Evolutionary conservation across 805 yeast species (phyloP).

Genomic region (Candida nitratophila): DNA sequence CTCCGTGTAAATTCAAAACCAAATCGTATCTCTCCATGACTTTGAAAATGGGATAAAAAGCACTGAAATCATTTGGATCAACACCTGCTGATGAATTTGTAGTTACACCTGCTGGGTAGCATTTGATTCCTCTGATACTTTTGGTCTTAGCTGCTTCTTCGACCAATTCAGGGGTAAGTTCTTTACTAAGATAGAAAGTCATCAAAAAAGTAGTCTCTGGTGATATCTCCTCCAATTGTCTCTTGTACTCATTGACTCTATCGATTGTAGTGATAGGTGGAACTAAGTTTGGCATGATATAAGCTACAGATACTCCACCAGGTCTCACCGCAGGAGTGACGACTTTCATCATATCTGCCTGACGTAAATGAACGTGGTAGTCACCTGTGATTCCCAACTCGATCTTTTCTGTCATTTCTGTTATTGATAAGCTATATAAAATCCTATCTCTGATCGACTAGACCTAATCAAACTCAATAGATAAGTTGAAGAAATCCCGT

Average conservation of each 20-base stretch:
- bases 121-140: constrained; percentile 81
- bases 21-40: constrained; percentile 77
- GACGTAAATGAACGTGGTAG: constrained; percentile 94
- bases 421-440: neutral
- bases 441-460: neutral
- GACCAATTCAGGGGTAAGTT: constrained; percentile 80
- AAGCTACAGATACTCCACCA: constrained; percentile 90
- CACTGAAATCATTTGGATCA: constrained; percentile 83
- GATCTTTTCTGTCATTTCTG: constrained; percentile 13
- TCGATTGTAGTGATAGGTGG: constrained; percentile 86
- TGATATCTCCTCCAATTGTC: constrained; percentile 52
- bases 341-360: constrained; percentile 86
- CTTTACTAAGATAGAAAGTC: constrained; percentile 78
- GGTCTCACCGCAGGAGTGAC: constrained; percentile 84
- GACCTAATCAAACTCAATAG: neutral
- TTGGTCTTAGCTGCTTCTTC: constrained; percentile 65
- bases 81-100: constrained; percentile 92
- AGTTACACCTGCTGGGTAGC: constrained; percentile 99
- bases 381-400: constrained; percentile 76
- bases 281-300: constrained; percentile 91
- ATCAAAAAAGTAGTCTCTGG: constrained; percentile 85
- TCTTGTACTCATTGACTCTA: constrained; percentile 63
- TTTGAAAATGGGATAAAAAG: constrained; percentile 82
- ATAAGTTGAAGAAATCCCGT: too few relatives aligned
- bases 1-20: constrained; percentile 91